Conservation (phyloP, 2,329 filamentous ascomycete species). For the Dothideomycetes sp. region DNA sequence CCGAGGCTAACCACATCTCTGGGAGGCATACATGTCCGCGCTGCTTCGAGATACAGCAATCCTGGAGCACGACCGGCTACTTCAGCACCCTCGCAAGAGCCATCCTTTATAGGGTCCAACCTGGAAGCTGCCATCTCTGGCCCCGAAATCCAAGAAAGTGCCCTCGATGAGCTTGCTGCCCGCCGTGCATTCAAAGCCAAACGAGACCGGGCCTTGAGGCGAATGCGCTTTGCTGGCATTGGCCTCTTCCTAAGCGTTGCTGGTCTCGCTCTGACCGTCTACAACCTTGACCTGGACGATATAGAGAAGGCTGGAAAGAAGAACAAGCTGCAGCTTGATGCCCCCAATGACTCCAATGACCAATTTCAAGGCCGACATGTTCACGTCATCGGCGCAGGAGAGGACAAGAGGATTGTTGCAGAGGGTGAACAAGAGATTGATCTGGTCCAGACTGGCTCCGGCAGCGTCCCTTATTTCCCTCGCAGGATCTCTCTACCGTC, state of each 20-base stretch:
- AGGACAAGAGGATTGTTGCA: conserved; percentile 36
- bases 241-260: conserved; percentile 22
- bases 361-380: conserved; percentile 44
- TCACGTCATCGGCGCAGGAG: conserved; percentile 51
- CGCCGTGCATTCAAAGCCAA: conserved; percentile 17
- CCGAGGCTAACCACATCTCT: neutral
- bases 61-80: conserved; percentile 17
- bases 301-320: conserved; percentile 17
- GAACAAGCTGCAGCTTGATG: conserved; percentile 21
- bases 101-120: conserved; percentile 6
- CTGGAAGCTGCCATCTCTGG: conserved; percentile 3
- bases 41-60: conserved; percentile 24
- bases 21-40: conserved; percentile 13
- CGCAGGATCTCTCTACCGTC: conserved; percentile 53
- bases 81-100: conserved; percentile 11
- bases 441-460: conserved; percentile 70
- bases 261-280: conserved; percentile 18
- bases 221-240: conserved; percentile 25
- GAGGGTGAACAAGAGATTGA: conserved; percentile 49
- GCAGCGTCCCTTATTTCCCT: conserved; percentile 69
- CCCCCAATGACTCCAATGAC: conserved; percentile 20
- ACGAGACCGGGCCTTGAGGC: conserved; percentile 18
- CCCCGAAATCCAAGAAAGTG: conserved; percentile 10
- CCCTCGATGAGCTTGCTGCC: conserved; percentile 15
- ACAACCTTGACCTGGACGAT: conserved; percentile 22